Evolutionary conservation across 805 yeast genomes (phyloP).

Genomic region (Sporopachydermia lactativora): DNA sequence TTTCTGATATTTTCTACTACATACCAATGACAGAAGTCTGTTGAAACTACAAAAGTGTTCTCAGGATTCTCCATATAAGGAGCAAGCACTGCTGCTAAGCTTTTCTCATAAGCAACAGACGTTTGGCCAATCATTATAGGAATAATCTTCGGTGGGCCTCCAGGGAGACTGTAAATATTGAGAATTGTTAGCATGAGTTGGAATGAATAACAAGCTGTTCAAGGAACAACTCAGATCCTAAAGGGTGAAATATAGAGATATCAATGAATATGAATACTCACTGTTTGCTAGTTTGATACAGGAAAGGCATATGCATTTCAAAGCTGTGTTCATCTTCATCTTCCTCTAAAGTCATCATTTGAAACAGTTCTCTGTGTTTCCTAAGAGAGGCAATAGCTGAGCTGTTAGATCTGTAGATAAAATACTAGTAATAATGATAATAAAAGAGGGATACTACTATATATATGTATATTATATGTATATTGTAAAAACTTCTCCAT

Average conservation of each 20-base stretch:
- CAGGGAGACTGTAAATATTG: constrained; percentile 13
- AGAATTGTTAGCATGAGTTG: too few relatives aligned
- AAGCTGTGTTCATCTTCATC: constrained; percentile 87
- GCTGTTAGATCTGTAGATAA: too few relatives aligned
- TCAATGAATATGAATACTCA: neutral
- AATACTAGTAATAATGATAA: too few relatives aligned
- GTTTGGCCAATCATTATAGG: constrained; percentile 73
- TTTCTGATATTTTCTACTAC: too few relatives aligned
- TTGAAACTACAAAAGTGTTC: constrained; percentile 64
- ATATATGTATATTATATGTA: too few relatives aligned
- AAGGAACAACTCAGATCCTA: too few relatives aligned
- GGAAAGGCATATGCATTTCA: constrained; percentile 86
- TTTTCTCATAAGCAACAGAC: constrained; percentile 27
- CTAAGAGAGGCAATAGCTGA: constrained; percentile 12
- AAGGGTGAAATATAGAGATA: too few relatives aligned
- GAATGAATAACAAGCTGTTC: too few relatives aligned
- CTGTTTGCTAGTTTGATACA: constrained; percentile 32
- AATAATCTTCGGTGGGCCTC: constrained; percentile 35
- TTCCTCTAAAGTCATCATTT: constrained; percentile 37
- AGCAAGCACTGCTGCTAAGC: constrained; percentile 32
- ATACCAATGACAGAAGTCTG: constrained; percentile 92
- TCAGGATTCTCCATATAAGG: constrained; percentile 39
- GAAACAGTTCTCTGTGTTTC: constrained; percentile 28
- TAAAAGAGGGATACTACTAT: too few relatives aligned
- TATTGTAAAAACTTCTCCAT: too few relatives aligned